Conservation (phyloP, 805 yeast genomes). For the Candida ortonii region DNA sequence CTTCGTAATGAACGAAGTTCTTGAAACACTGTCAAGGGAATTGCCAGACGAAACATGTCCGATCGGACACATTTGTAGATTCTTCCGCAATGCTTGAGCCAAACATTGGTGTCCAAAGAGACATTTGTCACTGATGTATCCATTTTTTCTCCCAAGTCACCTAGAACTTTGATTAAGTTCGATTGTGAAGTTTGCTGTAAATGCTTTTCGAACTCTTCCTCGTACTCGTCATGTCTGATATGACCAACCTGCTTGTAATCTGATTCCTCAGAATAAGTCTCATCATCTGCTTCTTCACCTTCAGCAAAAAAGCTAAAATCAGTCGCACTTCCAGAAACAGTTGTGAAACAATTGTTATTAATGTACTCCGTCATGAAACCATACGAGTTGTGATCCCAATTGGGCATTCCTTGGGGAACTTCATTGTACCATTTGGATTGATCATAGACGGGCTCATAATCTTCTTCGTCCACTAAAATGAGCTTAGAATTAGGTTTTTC, state of each 20-base stretch:
- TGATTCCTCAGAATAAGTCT: constrained; percentile 15
- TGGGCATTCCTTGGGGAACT: constrained; percentile 23
- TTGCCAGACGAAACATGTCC: constrained; percentile 55
- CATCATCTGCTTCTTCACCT: constrained; percentile 24
- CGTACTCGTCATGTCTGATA: constrained; percentile 26
- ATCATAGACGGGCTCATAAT: constrained; percentile 3
- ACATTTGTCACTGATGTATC: constrained; percentile 56
- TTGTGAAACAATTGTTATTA: constrained; percentile 25
- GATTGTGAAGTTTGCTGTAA: constrained; percentile 11
- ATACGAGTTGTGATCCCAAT: constrained; percentile 30
- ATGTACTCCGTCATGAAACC: constrained; percentile 33
- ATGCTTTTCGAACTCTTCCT: constrained; percentile 15
- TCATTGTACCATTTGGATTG: constrained; percentile 18
- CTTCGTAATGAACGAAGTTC: constrained; percentile 69
- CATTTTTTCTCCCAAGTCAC: constrained; percentile 55
- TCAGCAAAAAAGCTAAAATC: constrained; percentile 9
- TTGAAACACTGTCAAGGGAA: constrained; percentile 76
- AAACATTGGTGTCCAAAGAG: constrained; percentile 72
- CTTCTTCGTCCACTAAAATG: constrained; percentile 4
- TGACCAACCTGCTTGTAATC: constrained; percentile 17
- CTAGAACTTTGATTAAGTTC: constrained; percentile 29
- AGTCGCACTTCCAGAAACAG: constrained; percentile 7
- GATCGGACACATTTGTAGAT: constrained; percentile 65
- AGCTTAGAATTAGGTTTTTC: constrained; percentile 19
- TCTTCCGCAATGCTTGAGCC: constrained; percentile 79